Conservation (phyloP, 495 filamentous ascomycete genomes). For the Cairneyella variabilis region DNA sequence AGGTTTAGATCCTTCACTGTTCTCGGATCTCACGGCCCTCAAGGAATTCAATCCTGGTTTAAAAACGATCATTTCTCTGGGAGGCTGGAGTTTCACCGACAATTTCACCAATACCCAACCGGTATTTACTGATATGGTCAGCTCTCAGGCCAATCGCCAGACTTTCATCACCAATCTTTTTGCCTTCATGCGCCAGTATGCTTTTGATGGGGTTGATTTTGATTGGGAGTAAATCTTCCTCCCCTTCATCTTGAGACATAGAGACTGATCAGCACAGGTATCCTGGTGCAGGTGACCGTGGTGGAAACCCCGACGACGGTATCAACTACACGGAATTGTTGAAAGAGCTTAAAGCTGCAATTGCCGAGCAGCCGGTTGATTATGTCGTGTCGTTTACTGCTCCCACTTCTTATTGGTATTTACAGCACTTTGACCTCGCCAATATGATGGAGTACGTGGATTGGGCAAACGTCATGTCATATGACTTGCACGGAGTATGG, state of each 20-base stretch:
- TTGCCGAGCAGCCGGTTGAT: not conserved
- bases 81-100: not conserved
- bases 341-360: not conserved
- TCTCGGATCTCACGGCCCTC: not conserved
- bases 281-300: conserved; percentile 44
- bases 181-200: conserved; percentile 37
- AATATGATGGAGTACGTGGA: conserved; percentile 33
- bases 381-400: not conserved
- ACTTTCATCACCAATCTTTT: conserved; percentile 38
- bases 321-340: conserved; percentile 23
- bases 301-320: conserved; percentile 36
- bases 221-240: conserved; percentile 48
- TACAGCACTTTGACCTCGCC: conserved; percentile 44
- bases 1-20: not conserved
- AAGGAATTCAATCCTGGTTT: not conserved
- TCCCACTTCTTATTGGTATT: conserved; percentile 38
- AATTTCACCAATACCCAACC: not conserved
- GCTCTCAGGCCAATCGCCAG: conserved; percentile 20
- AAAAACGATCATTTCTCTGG: not conserved
- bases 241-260: no score
- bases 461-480: conserved; percentile 55
- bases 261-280: no score
- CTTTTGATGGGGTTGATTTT: conserved; percentile 51
- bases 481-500: conserved; percentile 43
- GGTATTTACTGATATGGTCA: not conserved